A percentile compares a stretch with the other conserved stretches of the same genome.
phyloP scores from a whole-genome alignment of 1,139 yeast species.

The Yamadazyma sp. region DNA sequence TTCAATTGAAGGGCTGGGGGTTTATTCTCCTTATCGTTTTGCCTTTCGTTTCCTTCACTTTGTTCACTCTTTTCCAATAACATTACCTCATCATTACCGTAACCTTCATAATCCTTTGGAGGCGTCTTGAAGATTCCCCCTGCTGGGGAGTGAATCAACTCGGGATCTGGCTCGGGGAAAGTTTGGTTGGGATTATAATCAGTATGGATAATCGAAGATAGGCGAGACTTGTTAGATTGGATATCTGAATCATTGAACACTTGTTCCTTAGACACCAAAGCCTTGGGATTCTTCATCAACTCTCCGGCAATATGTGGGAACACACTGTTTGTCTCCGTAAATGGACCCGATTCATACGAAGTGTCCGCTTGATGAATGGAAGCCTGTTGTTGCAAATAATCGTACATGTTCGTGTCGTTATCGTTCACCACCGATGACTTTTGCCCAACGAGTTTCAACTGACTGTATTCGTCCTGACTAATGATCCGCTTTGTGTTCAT shows the following conservation, averaged over 20 bases:
- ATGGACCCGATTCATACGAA: constrained; percentile 29
- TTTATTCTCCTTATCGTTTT: constrained; percentile 9
- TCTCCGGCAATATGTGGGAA: constrained; percentile 38
- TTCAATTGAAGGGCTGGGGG: constrained; percentile 5
- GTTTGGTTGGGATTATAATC: constrained; percentile 11
- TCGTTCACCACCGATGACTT: constrained; percentile 33
- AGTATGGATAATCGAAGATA: constrained; percentile 17
- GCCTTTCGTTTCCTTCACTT: background rate
- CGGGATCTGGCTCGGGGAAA: constrained; percentile 42
- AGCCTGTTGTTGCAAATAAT: constrained; percentile 40
- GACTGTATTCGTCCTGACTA: constrained; percentile 44
- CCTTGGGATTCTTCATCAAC: constrained; percentile 34
- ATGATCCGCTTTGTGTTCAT: constrained; percentile 40
- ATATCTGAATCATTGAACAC: constrained; percentile 35
- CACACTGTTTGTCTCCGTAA: constrained; percentile 11
- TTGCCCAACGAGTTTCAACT: constrained; percentile 35
- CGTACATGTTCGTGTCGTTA: constrained; percentile 25
- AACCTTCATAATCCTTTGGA: constrained; percentile 16
- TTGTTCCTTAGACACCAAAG: constrained; percentile 35
- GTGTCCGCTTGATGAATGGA: constrained; percentile 34
- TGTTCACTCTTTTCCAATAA: constrained; percentile 1
- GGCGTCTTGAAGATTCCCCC: constrained; percentile 28
- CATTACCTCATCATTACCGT: constrained; percentile 5
- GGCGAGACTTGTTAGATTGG: constrained; percentile 15
- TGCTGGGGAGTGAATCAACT: constrained; percentile 23